Evolutionary conservation across 331 rosid genomes (phyloP).

Genomic region (Ulmus americana): DNA sequence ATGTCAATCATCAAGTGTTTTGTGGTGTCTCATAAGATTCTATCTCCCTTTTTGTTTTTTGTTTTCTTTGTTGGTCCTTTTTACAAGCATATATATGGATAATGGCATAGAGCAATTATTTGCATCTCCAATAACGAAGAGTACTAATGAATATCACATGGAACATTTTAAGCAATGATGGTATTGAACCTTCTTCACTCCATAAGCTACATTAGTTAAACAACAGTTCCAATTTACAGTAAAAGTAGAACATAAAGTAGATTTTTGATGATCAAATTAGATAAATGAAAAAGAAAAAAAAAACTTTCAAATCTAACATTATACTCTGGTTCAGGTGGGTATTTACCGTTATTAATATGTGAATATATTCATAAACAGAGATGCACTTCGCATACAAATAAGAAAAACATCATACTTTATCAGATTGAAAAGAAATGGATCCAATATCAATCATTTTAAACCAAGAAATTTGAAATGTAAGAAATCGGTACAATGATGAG

Average conservation of each 20-base stretch:
- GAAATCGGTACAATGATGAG: not conserved
- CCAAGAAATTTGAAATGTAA: not conserved
- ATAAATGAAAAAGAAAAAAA: no score
- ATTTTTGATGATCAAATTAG: not conserved
- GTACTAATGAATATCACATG: slow-evolving; percentile 7
- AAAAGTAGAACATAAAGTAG: not conserved
- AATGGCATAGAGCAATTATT: not conserved
- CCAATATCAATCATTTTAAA: not conserved
- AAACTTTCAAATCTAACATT: no score
- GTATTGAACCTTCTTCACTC: not conserved
- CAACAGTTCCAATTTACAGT: not conserved
- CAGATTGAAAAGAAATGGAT: not conserved
- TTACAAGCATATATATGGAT: not conserved
- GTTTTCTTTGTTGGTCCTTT: not conserved
- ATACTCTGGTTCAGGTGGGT: no score
- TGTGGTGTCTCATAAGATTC: not conserved
- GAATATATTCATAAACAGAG: no score
- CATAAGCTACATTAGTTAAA: not conserved
- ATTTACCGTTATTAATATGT: no score
- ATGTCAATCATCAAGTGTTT: slow-evolving; percentile 5
- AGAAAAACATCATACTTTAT: not conserved
- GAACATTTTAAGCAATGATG: slow-evolving; percentile 3
- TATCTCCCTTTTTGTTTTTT: no score
- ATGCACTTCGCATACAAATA: no score
- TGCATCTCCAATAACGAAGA: slow-evolving; percentile 4